Percentiles rank a stretch among this genome's conserved stretches.
phyloP scores from a whole-genome alignment of 495 filamentous ascomycete species.

The Trichoderma asperelloides region DNA sequence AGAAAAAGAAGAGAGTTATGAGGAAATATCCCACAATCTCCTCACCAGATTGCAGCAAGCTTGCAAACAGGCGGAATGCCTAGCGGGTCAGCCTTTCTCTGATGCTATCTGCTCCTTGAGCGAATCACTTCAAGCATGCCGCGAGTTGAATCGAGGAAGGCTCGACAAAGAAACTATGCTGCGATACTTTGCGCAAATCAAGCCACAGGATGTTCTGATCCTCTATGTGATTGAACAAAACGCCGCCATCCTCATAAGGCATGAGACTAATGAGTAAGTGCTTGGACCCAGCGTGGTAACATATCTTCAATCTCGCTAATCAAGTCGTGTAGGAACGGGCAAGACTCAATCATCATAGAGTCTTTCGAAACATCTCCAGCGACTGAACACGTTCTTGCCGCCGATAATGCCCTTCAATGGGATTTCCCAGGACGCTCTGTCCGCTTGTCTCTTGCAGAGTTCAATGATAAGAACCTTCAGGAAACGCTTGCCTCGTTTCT shows the following conservation, averaged over 20 bases:
- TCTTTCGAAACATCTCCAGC: slow-evolving; percentile 47
- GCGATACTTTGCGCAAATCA: neutral
- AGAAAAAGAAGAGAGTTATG: neutral
- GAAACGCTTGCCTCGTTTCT: slow-evolving; percentile 43
- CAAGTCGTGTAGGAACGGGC: neutral
- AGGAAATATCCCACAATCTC: neutral
- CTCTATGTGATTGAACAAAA: neutral
- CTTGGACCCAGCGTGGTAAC: neutral
- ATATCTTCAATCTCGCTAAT: neutral
- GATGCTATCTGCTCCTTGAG: neutral
- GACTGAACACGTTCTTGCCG: slow-evolving; percentile 34
- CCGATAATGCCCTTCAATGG: slow-evolving; percentile 26
- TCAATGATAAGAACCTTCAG: slow-evolving; percentile 38
- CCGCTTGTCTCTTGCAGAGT: slow-evolving; percentile 32
- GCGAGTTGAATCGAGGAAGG: neutral
- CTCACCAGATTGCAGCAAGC: neutral
- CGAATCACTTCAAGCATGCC: neutral
- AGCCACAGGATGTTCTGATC: neutral
- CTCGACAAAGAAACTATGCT: neutral
- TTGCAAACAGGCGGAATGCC: neutral
- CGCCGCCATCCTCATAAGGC: neutral
- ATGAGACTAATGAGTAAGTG: neutral
- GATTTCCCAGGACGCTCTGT: slow-evolving; percentile 33
- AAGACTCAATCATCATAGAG: slow-evolving; percentile 34
- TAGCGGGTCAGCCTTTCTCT: neutral